These are phyloP conservation scores for Glycine tomentella DNA, from an alignment of 306 rosid genomes.

Conservation along the genomic window DNA sequence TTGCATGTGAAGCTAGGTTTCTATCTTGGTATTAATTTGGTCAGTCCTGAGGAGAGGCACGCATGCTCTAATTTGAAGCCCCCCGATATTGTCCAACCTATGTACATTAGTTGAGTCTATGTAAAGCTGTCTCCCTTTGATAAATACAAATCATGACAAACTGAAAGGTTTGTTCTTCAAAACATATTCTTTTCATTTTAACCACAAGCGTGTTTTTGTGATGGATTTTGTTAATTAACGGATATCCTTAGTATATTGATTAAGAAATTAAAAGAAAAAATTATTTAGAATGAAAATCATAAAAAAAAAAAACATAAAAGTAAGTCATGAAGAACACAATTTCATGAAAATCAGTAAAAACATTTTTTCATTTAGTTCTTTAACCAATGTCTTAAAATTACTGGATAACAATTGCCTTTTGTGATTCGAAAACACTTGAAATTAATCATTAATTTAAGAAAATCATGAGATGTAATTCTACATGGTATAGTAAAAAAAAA, in stretches of 20 bases:
- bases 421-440: not conserved
- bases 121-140: constrained; percentile 26
- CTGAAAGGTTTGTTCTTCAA: constrained; percentile 31
- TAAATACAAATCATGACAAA: constrained; percentile 33
- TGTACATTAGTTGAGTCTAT: not conserved
- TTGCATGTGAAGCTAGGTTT: constrained; percentile 41
- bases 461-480: too few relatives aligned
- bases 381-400: too few relatives aligned
- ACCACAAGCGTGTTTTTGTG: not conserved
- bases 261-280: too few relatives aligned
- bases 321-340: too few relatives aligned
- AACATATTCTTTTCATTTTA: not conserved
- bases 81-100: not conserved
- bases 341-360: too few relatives aligned
- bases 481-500: too few relatives aligned
- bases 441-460: too few relatives aligned
- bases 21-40: not conserved
- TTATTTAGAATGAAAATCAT: too few relatives aligned
- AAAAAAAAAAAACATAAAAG: too few relatives aligned
- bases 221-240: too few relatives aligned
- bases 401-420: not conserved
- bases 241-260: too few relatives aligned
- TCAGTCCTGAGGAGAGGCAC: constrained; percentile 5
- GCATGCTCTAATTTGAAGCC: constrained; percentile 38
- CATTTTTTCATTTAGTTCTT: too few relatives aligned